A percentile compares a stretch with the other conserved stretches of the same genome.
phyloP scores from a whole-genome alignment of 331 rosid species.

The Quercus tomentella region DNA sequence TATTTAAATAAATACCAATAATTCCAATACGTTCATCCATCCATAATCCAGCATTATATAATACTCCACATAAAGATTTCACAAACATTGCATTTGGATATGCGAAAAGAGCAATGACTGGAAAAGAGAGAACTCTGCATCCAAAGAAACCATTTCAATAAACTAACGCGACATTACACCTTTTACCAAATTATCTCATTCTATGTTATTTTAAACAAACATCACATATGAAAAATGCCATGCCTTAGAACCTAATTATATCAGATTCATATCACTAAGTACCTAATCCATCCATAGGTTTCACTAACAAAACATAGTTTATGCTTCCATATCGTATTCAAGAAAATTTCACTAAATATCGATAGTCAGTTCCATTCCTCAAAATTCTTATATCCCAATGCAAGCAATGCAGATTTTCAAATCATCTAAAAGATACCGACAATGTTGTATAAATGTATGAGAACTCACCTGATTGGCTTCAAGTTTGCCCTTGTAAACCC shows the following conservation, averaged over 20 bases:
- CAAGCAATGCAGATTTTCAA: not conserved
- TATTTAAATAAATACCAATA: not conserved
- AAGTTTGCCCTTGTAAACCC: constrained; percentile 87
- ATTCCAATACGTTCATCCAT: not conserved
- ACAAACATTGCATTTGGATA: not conserved
- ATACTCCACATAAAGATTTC: not conserved
- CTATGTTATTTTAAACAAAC: not conserved
- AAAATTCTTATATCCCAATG: not conserved
- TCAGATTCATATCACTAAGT: not conserved
- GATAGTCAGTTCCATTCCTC: not conserved
- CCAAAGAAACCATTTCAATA: no score
- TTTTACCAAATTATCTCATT: not conserved
- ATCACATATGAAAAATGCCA: not conserved
- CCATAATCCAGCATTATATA: not conserved
- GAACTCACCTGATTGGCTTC: constrained; percentile 61
- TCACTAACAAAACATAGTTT: not conserved
- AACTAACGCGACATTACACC: not conserved
- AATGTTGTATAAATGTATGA: not conserved
- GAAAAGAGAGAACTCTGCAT: not conserved
- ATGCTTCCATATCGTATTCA: not conserved
- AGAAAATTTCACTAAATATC: not conserved
- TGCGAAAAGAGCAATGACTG: not conserved
- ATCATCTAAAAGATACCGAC: not conserved
- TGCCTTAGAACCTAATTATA: not conserved
- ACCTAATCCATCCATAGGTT: no score